Conservation (phyloP, 208 protist genomes). For the Trypanosoma platydactyli region DNA sequence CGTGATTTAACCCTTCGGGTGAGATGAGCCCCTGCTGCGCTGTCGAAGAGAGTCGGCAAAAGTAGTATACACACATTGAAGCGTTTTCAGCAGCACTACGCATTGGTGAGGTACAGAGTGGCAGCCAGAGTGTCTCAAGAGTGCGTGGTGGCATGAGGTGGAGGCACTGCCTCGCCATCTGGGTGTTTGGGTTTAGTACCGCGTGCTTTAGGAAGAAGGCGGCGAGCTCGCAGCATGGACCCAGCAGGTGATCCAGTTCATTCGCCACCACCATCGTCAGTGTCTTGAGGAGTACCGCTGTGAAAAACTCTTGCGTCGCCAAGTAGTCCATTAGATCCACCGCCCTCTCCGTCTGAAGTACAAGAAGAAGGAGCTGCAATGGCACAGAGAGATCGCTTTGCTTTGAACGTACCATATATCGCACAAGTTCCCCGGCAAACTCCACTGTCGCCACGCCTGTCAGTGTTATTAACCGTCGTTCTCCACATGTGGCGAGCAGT, state of each 20-base stretch:
- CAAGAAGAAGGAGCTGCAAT: conserved; percentile 28
- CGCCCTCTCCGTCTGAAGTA: conserved; percentile 19
- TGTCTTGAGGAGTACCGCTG: conserved; percentile 46
- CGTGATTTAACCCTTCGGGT: conserved; percentile 19
- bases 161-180: conserved; percentile 39
- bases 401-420: conserved; percentile 31
- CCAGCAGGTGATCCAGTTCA: conserved; percentile 30
- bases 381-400: conserved; percentile 25
- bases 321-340: conserved; percentile 38
- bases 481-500: conserved; percentile 68
- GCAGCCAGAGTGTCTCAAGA: conserved; percentile 49
- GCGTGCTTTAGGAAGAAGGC: conserved; percentile 45
- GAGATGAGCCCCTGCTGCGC: conserved; percentile 52
- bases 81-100: conserved; percentile 39
- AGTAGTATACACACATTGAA: conserved; percentile 45
- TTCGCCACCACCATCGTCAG: conserved; percentile 33
- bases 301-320: conserved; percentile 42
- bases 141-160: conserved; percentile 33
- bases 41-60: conserved; percentile 36
- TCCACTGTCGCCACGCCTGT: conserved; percentile 37
- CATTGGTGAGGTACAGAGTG: conserved; percentile 40
- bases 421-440: conserved; percentile 24
- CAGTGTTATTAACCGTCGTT: conserved; percentile 48
- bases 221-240: conserved; percentile 35
- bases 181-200: conserved; percentile 32